Base-by-base conservation (phyloP, 768 basidiomycete species). In the Rhizopogon vesiculosus region DNA sequence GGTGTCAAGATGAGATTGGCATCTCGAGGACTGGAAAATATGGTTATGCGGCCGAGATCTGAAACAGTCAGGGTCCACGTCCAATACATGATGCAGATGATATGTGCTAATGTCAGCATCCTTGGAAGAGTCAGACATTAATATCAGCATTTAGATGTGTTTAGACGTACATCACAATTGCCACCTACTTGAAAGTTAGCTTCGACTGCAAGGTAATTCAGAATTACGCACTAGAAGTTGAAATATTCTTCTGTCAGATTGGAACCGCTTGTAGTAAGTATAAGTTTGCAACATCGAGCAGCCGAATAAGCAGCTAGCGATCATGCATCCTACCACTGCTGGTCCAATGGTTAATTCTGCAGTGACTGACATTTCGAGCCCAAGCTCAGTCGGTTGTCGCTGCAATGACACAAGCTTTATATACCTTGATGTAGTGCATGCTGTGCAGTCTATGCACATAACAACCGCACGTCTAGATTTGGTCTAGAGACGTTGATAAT, bases 261-360 rank as follows among this genome's bases (percentile, higher is more conserved):
- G 45, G 38, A 50, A 55, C 4, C 25, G 45, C 25, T 35, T 49
- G 28, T 44, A 57, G 45, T 55, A 57, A 16, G 41, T 42, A 22
- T 48, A 42, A 3, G 53, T 42, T 54, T 57, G 53, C 29, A 57
- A 8, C 10, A 45, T 42, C 22, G 56, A 45, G 19, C 56, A 57
- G 3, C 56, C 56, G n/a, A 57, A 57, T 10, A 49, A 42, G 28
- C 18, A 55, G 45, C 53, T 28, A 3, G 56, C 45, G 16, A 38
- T 28, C 42, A 52, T 56, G 5, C 41, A 29, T 29, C 51, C 55
- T 8, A 56, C 31, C 31, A 57, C 40, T 15, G 56, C 56, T 48
- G 56, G 56, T 42, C 56, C 45, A 18, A 55, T 45, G 35, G 45
- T 55, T 18, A 55, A 6, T 18, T 18, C 45, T 55, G 56, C 19